Conservation (phyloP, 805 yeast species). For the Candida ortonii region DNA sequence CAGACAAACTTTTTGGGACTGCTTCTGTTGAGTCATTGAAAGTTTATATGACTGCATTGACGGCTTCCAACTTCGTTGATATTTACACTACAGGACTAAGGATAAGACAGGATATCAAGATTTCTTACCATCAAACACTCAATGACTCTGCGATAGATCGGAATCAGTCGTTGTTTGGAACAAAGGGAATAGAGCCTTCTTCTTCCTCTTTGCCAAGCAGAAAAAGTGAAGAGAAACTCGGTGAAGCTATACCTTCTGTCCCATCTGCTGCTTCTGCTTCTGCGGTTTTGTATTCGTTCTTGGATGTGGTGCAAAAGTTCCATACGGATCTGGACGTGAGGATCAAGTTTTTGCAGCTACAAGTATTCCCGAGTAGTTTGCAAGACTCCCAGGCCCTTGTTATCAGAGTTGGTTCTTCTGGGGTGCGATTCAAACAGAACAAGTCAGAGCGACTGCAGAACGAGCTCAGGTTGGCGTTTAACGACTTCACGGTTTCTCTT, state of each 20-base stretch:
- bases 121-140: conserved; percentile 73
- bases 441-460: conserved; percentile 48
- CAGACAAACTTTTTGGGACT: conserved; percentile 60
- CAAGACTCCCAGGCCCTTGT: conserved; percentile 75
- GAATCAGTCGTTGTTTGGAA: conserved; percentile 1
- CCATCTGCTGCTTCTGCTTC: conserved; percentile 11
- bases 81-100: conserved; percentile 67
- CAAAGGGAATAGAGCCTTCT: neutral
- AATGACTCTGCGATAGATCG: conserved; percentile 46
- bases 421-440: conserved; percentile 51
- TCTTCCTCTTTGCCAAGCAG: conserved; percentile 1
- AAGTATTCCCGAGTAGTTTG: conserved; percentile 80
- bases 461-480: conserved; percentile 56
- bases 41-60: conserved; percentile 73
- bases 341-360: conserved; percentile 54
- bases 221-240: conserved; percentile 1
- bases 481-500: conserved; percentile 64
- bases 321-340: conserved; percentile 67
- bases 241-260: neutral
- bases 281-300: conserved; percentile 24
- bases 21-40: conserved; percentile 50
- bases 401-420: conserved; percentile 51
- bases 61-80: conserved; percentile 80
- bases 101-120: conserved; percentile 67
- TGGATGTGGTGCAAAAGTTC: conserved; percentile 39